Evolutionary conservation across 805 yeast species (phyloP), one percentile per base, ranked within the genome.

Genomic region (Myxozyma sirexii): DNA sequence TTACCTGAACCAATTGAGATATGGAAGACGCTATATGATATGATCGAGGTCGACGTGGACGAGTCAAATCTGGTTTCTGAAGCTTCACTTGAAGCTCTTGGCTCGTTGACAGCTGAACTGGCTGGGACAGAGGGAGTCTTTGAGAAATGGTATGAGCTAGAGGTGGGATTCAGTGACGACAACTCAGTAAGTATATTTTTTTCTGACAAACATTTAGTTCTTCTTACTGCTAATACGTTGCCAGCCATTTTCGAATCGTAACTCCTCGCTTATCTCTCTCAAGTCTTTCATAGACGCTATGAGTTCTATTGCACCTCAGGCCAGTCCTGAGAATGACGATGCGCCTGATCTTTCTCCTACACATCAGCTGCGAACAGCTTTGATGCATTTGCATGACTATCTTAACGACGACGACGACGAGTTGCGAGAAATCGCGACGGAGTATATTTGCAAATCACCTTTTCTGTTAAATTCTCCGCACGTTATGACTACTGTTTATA

Each of bases 401-500:
- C 69, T 86, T 24, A 73, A 74, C 54, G 96, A 90, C 71, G 96
- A 89, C 67, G 93, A 87, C 65, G 82, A 77, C 12, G 83, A 79
- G 13, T 73, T 88, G 4, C 75, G 96, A 57, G 71, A 73, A 0
- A 17, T 66, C 1, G 80, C 88, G 0, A 76, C 88, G 0, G 47
- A 64, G 1, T 76, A 75, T 56, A 69, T 84, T 17, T 69, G 78
- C 39, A 12, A 37, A 13, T 41, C 50, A 8, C 38, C 45, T 33
- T 44, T 8, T 19, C 19, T 42, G 42, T 15, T 51, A 19, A 52
- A 52, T 39, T 13, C 41, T 17, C 43, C 23, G 10, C 41, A 38
- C 33, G 51, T 42, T 10, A 29, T 54, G 33, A 31, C 48, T 3
- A 52, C 56, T 2, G 24, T 35, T 27, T 42, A 35, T 19, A 39